Conservation (phyloP, 768 basidiomycete genomes). For the Russula emetica region DNA sequence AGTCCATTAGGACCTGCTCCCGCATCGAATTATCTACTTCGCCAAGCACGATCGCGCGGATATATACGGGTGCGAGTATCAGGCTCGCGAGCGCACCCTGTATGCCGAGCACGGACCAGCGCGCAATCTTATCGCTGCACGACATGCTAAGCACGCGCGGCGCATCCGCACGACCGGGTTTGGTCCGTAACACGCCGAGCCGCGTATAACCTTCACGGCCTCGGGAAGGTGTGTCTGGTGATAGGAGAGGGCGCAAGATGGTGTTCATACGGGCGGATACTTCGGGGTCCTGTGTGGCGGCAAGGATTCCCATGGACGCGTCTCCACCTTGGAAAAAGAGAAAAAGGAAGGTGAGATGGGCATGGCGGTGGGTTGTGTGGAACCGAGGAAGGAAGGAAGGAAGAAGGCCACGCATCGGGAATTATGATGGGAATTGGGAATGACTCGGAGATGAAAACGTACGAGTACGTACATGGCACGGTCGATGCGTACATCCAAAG, state of each 20-base stretch:
- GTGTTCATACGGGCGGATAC: constrained; percentile 69
- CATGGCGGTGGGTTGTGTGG: neutral
- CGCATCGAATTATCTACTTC: constrained; percentile 50
- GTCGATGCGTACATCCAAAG: constrained; percentile 76
- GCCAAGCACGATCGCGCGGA: constrained; percentile 64
- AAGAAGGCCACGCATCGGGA: too few species aligned
- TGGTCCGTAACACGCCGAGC: constrained; percentile 79
- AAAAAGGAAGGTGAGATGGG: neutral
- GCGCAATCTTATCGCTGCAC: constrained; percentile 91
- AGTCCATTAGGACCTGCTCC: constrained; percentile 51
- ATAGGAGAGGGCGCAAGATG: constrained; percentile 33
- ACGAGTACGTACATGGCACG: constrained; percentile 51
- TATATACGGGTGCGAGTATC: constrained; percentile 58
- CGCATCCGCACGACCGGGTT: constrained; percentile 90
- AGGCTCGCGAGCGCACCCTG: constrained; percentile 73
- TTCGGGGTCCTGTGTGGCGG: constrained; percentile 63
- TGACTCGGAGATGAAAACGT: too few species aligned
- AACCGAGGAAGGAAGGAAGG: constrained; percentile 15
- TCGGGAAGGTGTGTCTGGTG: constrained; percentile 47
- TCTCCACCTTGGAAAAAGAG: constrained; percentile 67
- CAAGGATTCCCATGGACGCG: constrained; percentile 77
- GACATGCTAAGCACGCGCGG: constrained; percentile 81
- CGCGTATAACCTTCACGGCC: constrained; percentile 78
- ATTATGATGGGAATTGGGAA: too few species aligned
- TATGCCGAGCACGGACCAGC: constrained; percentile 79